Evolutionary conservation across 306 rosid species (phyloP), one percentile per base, ranked within the genome.

Genomic region (Dalbergia oliveri): DNA sequence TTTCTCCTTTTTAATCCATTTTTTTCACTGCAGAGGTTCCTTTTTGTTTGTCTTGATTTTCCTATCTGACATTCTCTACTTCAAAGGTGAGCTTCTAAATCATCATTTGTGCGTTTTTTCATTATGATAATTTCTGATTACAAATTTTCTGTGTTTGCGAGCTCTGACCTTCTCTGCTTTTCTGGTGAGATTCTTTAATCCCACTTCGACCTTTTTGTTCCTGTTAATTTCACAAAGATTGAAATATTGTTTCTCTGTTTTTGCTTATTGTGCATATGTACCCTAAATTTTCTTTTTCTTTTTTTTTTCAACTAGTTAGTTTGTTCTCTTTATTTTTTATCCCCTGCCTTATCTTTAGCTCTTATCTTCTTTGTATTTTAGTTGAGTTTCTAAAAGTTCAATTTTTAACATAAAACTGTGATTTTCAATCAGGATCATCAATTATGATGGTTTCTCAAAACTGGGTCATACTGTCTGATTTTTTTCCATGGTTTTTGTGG

Each of bases 11-110:
- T 37, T 37, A 0, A 37, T 37, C 7, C 41, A 37, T 37, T 37
- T 37, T 72, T 78, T 78, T 78, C 56, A 26, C 35, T 70, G 74
- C 47, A 23, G 78, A 31, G 57, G 18, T 51, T 80, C 69, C 14
- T n/a, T 11, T 37, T 13, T 39, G 3, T 9, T 69, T 43, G 47
- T 59, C 15, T 71, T 77, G 31, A 35, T 45, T 61, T 43, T 69
- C 33, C 6, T 9, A 50, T 61, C 12, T 47, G 18, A 59, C 19
- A 47, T 84, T 59, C 37, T 72, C 26, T 37, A 35, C 33, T 18
- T 26, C 56, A 19, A 3, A 5, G 18, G 19, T 15, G 5, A 26
- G 18, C 11, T 33, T 62, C 31, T n/a, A 15, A 8, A 66, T 43
- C 13, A 18, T 11, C 34, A n/a, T 16, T 41, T 66, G 15, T 39